Conservation (phyloP, 1,139 yeast genomes). For the Scheffersomyces titani region DNA sequence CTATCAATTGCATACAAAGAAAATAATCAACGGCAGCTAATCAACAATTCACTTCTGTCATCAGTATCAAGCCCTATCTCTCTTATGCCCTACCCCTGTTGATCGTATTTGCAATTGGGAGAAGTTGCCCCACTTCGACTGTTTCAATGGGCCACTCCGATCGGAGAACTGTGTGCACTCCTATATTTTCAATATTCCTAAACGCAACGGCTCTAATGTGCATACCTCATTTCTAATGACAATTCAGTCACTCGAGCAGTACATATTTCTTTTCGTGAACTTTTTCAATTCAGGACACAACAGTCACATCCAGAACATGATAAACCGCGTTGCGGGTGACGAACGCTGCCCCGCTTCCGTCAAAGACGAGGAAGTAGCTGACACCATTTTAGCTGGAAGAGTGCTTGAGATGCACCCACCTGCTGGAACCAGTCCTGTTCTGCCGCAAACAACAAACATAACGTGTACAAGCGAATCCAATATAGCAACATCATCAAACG, state of each 20-base stretch:
- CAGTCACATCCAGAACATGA: neutral
- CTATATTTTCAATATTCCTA: neutral
- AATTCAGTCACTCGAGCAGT: neutral
- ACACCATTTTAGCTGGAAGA: neutral
- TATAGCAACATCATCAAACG: neutral
- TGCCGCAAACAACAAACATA: neutral
- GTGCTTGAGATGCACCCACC: neutral
- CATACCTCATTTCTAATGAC: neutral
- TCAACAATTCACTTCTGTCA: neutral
- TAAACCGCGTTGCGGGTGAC: neutral
- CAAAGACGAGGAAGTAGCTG: neutral
- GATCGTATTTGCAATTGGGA: neutral
- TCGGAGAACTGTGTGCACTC: neutral
- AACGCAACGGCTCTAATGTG: neutral
- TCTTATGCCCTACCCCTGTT: neutral
- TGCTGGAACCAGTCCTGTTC: neutral
- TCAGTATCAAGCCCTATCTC: neutral
- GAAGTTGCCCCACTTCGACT: neutral
- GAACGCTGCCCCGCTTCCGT: neutral
- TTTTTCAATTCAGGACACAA: neutral
- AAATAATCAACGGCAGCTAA: neutral
- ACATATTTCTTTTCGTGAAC: neutral
- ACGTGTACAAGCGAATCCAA: neutral
- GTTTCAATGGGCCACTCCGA: neutral
- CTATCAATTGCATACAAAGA: no score